Conservation (phyloP, 371 early-diverging fungal genomes). For the Batrachochytrium dendrobatidis region DNA sequence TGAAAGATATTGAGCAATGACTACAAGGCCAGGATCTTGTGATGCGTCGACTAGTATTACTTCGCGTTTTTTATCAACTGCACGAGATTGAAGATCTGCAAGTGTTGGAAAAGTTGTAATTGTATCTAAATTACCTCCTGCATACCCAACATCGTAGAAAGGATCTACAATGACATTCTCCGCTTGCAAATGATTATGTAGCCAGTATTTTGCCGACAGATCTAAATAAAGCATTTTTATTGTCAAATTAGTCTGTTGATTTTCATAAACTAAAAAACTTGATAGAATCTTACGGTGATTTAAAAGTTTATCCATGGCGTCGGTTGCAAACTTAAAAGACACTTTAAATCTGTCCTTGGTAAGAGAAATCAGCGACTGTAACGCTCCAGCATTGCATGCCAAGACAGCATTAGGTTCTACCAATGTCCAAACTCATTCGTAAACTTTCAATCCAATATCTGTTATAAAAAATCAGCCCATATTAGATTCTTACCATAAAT, state of each 20-base stretch:
- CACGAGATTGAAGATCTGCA: constrained; percentile 16
- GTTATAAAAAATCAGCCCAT: not conserved
- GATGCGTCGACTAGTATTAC: constrained; percentile 31
- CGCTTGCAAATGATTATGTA: constrained; percentile 26
- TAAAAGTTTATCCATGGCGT: constrained; percentile 44
- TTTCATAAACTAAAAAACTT: no score
- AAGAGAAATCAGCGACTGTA: constrained; percentile 33
- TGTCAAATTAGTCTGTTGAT: no score
- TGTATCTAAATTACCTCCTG: constrained; percentile 20
- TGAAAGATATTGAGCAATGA: constrained; percentile 10
- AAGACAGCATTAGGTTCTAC: constrained; percentile 33
- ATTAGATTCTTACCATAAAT: constrained; percentile 22
- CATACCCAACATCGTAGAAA: constrained; percentile 45
- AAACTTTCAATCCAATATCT: not conserved
- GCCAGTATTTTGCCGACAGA: constrained; percentile 46
- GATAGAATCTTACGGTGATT: constrained; percentile 33
- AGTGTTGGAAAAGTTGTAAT: constrained; percentile 26
- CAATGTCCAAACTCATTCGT: not conserved
- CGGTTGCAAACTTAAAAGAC: constrained; percentile 35
- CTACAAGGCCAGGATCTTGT: constrained; percentile 19
- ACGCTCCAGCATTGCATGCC: constrained; percentile 38
- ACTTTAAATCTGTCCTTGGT: constrained; percentile 24
- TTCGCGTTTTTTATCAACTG: constrained; percentile 41
- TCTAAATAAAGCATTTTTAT: constrained; percentile 22
- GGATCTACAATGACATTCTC: constrained; percentile 35